These are phyloP conservation scores for Stentor roeselii DNA, from an alignment of 73 alveolate species.

Conservation along the genomic window DNA sequence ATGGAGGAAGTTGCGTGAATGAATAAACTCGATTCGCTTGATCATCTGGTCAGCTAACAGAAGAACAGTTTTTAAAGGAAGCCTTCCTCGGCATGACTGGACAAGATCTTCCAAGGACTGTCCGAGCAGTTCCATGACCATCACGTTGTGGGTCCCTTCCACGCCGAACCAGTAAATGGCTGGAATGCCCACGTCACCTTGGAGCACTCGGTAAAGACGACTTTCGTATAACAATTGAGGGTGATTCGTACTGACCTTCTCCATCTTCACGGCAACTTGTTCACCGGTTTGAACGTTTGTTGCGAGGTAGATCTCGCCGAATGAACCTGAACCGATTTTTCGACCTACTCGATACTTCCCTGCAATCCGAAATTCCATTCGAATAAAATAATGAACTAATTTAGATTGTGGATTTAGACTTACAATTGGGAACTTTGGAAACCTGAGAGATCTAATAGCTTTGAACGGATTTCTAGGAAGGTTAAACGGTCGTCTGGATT, in stretches of 20 bases:
- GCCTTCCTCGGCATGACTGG: slow-evolving; percentile 56
- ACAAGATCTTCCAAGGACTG: slow-evolving; percentile 77
- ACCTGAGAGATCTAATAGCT: background rate
- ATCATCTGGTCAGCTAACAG: slow-evolving; percentile 78
- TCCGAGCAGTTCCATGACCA: slow-evolving; percentile 89
- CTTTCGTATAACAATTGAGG: slow-evolving; percentile 91
- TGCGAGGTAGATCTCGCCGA: slow-evolving; percentile 84
- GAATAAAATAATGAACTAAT: too few relatives aligned
- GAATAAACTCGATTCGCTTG: slow-evolving; percentile 74
- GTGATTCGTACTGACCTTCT: slow-evolving; percentile 69
- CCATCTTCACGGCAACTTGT: slow-evolving; percentile 82
- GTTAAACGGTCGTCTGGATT: background rate
- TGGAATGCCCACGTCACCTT: slow-evolving; percentile 81
- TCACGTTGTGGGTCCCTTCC: slow-evolving; percentile 72
- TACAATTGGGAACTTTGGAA: background rate
- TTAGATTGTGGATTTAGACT: too few relatives aligned
- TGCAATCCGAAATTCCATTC: slow-evolving; percentile 58
- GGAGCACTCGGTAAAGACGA: slow-evolving; percentile 59
- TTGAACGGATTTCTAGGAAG: background rate
- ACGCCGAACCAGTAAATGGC: slow-evolving; percentile 58
- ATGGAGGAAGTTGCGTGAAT: slow-evolving; percentile 81
- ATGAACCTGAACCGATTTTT: slow-evolving; percentile 89
- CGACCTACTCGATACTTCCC: slow-evolving; percentile 67
- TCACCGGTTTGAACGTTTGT: slow-evolving; percentile 59
- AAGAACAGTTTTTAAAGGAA: slow-evolving; percentile 74